Percentiles rank a stretch among this genome's conserved stretches.
Conservation (phyloP, 768 basidiomycete genomes). For the Podaxis rugospora region DNA sequence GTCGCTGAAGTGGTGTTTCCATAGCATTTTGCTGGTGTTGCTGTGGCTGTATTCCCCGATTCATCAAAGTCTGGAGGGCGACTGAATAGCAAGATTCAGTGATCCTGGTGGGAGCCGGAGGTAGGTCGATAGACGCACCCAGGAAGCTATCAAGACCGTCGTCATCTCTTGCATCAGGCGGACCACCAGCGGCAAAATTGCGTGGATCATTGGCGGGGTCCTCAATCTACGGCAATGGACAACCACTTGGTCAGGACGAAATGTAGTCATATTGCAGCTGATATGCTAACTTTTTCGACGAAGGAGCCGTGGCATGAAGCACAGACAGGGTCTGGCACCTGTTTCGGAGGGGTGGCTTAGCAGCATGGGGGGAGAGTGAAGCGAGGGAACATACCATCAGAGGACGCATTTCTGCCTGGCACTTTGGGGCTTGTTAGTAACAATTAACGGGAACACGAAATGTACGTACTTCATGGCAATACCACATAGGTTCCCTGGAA, state of each 20-base stretch:
- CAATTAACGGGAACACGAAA: not conserved
- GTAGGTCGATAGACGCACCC: constrained; percentile 28
- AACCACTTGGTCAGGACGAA: constrained; percentile 11
- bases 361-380: not conserved
- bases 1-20: not conserved
- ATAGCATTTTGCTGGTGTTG: not conserved
- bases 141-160: constrained; percentile 42
- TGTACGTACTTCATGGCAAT: constrained; percentile 60
- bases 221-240: constrained; percentile 52
- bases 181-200: constrained; percentile 38
- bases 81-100: constrained; percentile 19
- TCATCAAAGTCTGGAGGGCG: constrained; percentile 31
- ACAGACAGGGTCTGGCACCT: constrained; percentile 82
- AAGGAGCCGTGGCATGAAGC: constrained; percentile 79
- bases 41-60: constrained; percentile 25
- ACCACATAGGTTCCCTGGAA: constrained; percentile 72
- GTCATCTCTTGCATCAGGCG: constrained; percentile 20
- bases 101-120: not conserved
- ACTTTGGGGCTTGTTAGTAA: constrained; percentile 40
- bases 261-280: not conserved
- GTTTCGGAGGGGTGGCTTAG: constrained; percentile 8
- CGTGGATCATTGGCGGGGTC: constrained; percentile 74
- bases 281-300: constrained; percentile 62
- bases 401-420: constrained; percentile 84
- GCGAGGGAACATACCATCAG: constrained; percentile 55